Conservation (phyloP, 495 filamentous ascomycete species). For the Penicillium bovifimosum region DNA sequence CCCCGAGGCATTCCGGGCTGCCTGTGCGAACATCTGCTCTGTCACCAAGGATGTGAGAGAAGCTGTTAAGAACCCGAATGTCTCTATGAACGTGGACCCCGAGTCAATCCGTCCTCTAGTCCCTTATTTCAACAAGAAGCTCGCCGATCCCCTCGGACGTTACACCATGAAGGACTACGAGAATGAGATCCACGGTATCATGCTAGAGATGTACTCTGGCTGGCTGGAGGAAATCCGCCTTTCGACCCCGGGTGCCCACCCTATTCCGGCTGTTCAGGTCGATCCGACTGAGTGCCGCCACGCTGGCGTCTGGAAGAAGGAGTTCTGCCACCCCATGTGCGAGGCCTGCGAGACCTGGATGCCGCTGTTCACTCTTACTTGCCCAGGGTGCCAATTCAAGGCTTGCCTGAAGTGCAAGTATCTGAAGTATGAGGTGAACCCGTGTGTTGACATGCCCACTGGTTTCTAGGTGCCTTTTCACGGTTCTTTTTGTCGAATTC, state of each 20-base stretch:
- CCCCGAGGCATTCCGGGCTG: neutral
- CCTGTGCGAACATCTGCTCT: neutral
- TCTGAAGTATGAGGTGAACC: constrained; percentile 17
- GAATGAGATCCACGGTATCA: constrained; percentile 24
- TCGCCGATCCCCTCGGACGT: constrained; percentile 12
- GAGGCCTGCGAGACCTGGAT: constrained; percentile 26
- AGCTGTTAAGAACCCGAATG: neutral
- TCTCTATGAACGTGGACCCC: neutral
- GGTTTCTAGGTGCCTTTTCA: neutral
- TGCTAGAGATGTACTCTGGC: constrained; percentile 25
- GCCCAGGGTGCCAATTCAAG: constrained; percentile 28
- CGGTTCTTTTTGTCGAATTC: neutral
- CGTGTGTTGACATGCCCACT: neutral
- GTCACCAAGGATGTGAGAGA: neutral
- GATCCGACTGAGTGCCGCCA: constrained; percentile 22
- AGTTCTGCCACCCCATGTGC: constrained; percentile 19
- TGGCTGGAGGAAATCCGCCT: constrained; percentile 23
- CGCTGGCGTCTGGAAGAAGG: constrained; percentile 28
- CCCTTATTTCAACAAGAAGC: constrained; percentile 24
- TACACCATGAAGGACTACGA: constrained; percentile 26
- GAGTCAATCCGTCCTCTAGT: constrained; percentile 16
- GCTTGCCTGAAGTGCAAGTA: constrained; percentile 36
- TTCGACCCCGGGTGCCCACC: constrained; percentile 5
- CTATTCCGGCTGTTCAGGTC: neutral
- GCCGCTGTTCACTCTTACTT: constrained; percentile 30